phyloP scores from a whole-genome alignment of 2,329 filamentous ascomycete genomes.

The Penicillium sp. region DNA sequence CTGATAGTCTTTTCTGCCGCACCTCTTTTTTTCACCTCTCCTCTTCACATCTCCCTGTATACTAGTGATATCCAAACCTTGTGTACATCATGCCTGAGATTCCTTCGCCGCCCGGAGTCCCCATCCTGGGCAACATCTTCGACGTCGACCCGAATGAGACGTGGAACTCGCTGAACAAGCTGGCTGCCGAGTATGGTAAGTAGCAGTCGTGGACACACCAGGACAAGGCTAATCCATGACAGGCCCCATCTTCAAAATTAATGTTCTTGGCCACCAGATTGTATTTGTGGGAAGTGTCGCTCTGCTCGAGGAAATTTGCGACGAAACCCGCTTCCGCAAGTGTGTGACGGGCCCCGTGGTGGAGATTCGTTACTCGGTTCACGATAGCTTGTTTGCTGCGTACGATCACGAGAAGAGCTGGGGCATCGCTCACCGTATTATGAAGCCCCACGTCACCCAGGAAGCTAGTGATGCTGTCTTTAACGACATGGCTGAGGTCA shows the following conservation, averaged over 20 bases:
- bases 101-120: slow-evolving; percentile 47
- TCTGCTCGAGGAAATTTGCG: slow-evolving; percentile 59
- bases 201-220: slow-evolving; percentile 7
- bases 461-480: slow-evolving; percentile 40
- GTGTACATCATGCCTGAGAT: slow-evolving; percentile 27
- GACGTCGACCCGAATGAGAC: slow-evolving; percentile 47
- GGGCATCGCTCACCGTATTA: slow-evolving; percentile 55
- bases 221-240: neutral
- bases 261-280: slow-evolving; percentile 41
- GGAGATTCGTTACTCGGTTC: slow-evolving; percentile 54
- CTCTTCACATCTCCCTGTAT: slow-evolving; percentile 2
- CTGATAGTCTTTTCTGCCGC: neutral
- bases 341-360: slow-evolving; percentile 49
- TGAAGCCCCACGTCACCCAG: slow-evolving; percentile 44
- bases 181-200: slow-evolving; percentile 46
- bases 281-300: slow-evolving; percentile 51
- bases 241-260: slow-evolving; percentile 58
- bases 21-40: neutral
- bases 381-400: slow-evolving; percentile 64
- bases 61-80: slow-evolving; percentile 6
- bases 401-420: slow-evolving; percentile 49
- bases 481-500: slow-evolving; percentile 46
- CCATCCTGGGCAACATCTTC: slow-evolving; percentile 50
- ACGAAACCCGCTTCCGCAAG: slow-evolving; percentile 57
- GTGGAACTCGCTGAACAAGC: slow-evolving; percentile 47